Evolutionary conservation across 805 yeast genomes (phyloP), one percentile per base, ranked within the genome.

Genomic region (Cyberlindnera lachancei): DNA sequence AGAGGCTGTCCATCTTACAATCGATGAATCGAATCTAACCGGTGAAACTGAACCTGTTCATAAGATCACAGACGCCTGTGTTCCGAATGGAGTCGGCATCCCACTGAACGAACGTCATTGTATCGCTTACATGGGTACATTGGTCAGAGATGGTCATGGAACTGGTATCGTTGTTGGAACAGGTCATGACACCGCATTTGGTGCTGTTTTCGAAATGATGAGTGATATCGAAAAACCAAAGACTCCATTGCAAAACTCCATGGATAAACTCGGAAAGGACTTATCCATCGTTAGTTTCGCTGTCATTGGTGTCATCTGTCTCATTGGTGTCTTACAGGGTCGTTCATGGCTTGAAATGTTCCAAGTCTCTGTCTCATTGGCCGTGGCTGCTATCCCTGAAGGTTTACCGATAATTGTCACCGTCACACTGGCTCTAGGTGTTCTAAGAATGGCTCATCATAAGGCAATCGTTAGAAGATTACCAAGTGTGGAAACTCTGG

Each of bases 351-450:
- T 92, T 36, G 97, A 92, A 42, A 92, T 94, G 96, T 90, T 92
- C 61, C 96, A 90, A 57, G 87, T 92, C 37, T 85, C 96, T 1
- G 99, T 92, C 8, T 87, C 96, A 2, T 67, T 92, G 41, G 99
- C 98, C 3, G 99, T 92, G 14, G 99, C 99, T 31, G 98, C 98
- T 4, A 92, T 92, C 47, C 99, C 99, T 5, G 99, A 92, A 59
- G 99, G 99, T 34, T 70, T 92, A 45, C 98, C 99, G 1, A 92
- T 92, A 49, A 92, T 92, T 55, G 98, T 92, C 25, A 90, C 99
- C 6, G 98, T 92, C 8, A 92, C 98, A 0, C 66, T 92, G 41
- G 99, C 98, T 1, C 66, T 92, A 15, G 98, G 98, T 30, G 98
- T 92, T 27, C 66, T 92, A 45, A 71, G 97, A 61, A 92, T 92